Evolutionary conservation across 768 basidiomycete genomes (phyloP), one percentile per base, ranked within the genome.

Genomic region (Phanerodontia chrysosporium): DNA sequence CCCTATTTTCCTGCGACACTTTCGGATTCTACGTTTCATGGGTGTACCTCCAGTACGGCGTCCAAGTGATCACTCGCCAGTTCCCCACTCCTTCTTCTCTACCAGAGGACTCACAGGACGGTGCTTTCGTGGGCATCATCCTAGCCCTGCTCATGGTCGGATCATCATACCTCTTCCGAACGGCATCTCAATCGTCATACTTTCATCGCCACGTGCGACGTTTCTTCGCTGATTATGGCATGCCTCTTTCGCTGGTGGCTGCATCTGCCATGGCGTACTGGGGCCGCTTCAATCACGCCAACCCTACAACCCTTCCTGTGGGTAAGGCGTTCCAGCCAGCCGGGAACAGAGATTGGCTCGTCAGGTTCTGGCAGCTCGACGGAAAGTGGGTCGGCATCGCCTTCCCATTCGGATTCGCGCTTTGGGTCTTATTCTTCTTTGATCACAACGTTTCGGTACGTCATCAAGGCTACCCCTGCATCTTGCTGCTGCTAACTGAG

Each of bases 341-440:
- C 0, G 82, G 81, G 27, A 85, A 84, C 12, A 77, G 95, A 58
- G 73, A 78, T 8, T 98, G 93, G 95, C 74, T 97, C 0, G 90
- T 97, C 12, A 80, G 70, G 29, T 97, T 96, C 67, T 97, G 94
- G 95, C 74, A 93, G 61, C 76, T 97, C 2, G 87, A 90, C 21
- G 86, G 81, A 0, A 92, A 91, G 73, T 97, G 92, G 90, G 87
- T 95, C 2, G 91, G 87, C 12, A 86, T 92, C 28, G 91, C 94
- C 0, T 76, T 95, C 45, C 95, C 94, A 0, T 97, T 97, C 66
- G 95, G 95, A 2, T 72, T 95, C 44, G 77, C 94, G 22, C 76
- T 98, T 5, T 97, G 91, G 84, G 82, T 96, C 24, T 74, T 97
- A 45, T 96, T 98, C 75, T 95, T 95, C 77, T 97, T 97, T 64